These are phyloP conservation scores for Pleurotus platypus DNA, from an alignment of 768 basidiomycete species.

Conservation along the genomic window DNA sequence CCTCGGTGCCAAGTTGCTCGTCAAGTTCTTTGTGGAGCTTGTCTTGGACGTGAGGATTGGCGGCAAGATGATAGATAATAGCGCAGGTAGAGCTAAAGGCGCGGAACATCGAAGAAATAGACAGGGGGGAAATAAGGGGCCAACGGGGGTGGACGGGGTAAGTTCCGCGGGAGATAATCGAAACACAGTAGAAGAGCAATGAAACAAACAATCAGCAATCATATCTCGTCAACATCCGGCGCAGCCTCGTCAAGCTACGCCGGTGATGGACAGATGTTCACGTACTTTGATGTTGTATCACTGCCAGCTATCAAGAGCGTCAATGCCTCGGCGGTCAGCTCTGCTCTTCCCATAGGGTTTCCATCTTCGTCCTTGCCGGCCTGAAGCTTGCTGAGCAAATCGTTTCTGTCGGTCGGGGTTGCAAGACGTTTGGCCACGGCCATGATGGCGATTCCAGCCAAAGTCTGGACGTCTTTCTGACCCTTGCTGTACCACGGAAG, in stretches of 20 bases:
- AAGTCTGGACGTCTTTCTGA: slow-evolving; percentile 57
- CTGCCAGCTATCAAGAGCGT: slow-evolving; percentile 87
- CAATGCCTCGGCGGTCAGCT: slow-evolving; percentile 85
- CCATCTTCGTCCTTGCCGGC: slow-evolving; percentile 76
- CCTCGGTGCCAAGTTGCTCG: slow-evolving; percentile 50
- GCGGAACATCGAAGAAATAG: neutral
- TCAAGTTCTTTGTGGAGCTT: slow-evolving; percentile 79
- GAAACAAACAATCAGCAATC: neutral
- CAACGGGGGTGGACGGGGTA: neutral
- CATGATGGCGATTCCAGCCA: slow-evolving; percentile 78
- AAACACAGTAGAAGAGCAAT: neutral
- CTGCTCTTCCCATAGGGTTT: slow-evolving; percentile 73
- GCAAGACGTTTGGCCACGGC: slow-evolving; percentile 69
- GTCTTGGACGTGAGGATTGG: slow-evolving; percentile 56
- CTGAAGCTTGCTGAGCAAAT: slow-evolving; percentile 80
- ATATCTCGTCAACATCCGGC: neutral
- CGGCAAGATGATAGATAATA: slow-evolving; percentile 80
- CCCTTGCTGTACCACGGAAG: slow-evolving; percentile 80
- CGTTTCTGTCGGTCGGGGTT: slow-evolving; percentile 67
- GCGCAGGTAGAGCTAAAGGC: slow-evolving; percentile 76
- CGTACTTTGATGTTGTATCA: slow-evolving; percentile 91
- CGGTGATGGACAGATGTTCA: neutral
- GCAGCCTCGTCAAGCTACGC: neutral
- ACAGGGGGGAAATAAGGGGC: neutral
- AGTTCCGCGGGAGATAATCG: slow-evolving; percentile 1